Percentiles rank a stretch among this genome's conserved stretches.
These are phyloP conservation scores for Mayamaea pseudoterrestris DNA, from an alignment of 108 stramenopile genomes.

Conservation along the genomic window DNA sequence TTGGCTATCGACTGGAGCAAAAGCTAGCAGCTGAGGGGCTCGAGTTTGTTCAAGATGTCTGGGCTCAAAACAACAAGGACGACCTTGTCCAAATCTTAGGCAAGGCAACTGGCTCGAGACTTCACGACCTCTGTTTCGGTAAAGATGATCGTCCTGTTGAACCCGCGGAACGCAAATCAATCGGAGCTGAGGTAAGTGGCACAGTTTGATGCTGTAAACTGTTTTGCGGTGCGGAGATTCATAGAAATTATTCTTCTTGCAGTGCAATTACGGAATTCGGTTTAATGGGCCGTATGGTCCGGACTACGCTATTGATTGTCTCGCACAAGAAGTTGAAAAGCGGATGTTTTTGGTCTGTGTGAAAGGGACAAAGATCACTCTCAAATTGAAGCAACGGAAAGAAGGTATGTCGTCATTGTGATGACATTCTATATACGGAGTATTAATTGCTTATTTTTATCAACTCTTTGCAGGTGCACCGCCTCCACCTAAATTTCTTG, in stretches of 20 bases:
- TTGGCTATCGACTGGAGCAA: conserved; percentile 61
- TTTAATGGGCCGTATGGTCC: conserved; percentile 76
- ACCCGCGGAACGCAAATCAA: conserved; percentile 67
- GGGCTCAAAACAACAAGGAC: conserved; percentile 56
- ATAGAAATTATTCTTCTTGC: neutral
- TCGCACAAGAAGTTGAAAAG: conserved; percentile 69
- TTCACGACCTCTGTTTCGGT: conserved; percentile 64
- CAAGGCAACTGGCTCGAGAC: conserved; percentile 46
- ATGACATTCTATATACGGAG: conserved; percentile 28
- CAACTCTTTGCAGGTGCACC: neutral
- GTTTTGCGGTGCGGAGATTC: too few relatives aligned
- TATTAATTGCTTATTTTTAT: neutral
- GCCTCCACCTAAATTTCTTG: conserved; percentile 53
- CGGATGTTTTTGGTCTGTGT: conserved; percentile 56
- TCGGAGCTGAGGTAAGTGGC: conserved; percentile 74
- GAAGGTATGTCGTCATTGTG: too few relatives aligned
- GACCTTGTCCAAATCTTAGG: conserved; percentile 58
- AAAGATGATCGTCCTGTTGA: conserved; percentile 73
- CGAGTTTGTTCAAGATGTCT: conserved; percentile 64
- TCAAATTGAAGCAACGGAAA: conserved; percentile 86
- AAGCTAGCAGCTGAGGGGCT: conserved; percentile 49
- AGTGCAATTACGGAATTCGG: conserved; percentile 87
- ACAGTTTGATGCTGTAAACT: neutral
- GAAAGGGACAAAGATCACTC: conserved; percentile 51
- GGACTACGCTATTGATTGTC: conserved; percentile 64